Evolutionary conservation across 2,329 filamentous ascomycete genomes (phyloP), one percentile per base, ranked within the genome.

Genomic region (Lasiodiplodia hormozganensis): DNA sequence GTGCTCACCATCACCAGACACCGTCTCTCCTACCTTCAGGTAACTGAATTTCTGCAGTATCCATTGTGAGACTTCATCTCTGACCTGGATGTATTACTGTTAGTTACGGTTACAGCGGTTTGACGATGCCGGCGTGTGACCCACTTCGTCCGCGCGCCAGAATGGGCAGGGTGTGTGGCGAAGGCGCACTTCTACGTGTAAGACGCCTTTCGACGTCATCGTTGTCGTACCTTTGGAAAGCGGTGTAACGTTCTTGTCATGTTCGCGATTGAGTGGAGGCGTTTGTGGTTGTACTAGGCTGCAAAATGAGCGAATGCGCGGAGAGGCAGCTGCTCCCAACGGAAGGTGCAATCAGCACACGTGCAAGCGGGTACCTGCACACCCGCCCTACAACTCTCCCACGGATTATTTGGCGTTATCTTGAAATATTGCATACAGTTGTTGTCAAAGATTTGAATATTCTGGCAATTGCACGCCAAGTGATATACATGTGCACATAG

Each of bases 21-120:
- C 70, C 18, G 74, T 70, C 60, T 80, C 76, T 51, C 76, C 76
- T 7, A 82, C 65, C 7, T 70, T 74, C 7, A 82, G 71, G 12
- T 76, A 70, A 4, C 73, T 71, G 68, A 78, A 82, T 23, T 74
- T 78, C 10, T 75, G 72, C 11, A 60, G 56, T n/a, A 82, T 71
- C 77, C 78, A 83, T 56, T 77, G 69, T 16, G 72, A 73, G 16
- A 84, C 74, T 31, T 80, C 76, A 40, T 78, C 74, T 16, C 78
- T 75, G 12, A 81, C 74, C 79, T 80, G 31, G n/a, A 5, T 7
- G 10, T 18, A 28, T n/a, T 21, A 38, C 34, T 21, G 47, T 51
- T 31, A 40, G 14, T 23, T 2, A 43, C 12, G 54, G n/a, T 18
- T 31, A n/a, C 4, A 11, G 14, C 10, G 10, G 5, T 18, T 36